Conservation (phyloP, 345 rosid species). For the Xanthoceras sorbifolium region DNA sequence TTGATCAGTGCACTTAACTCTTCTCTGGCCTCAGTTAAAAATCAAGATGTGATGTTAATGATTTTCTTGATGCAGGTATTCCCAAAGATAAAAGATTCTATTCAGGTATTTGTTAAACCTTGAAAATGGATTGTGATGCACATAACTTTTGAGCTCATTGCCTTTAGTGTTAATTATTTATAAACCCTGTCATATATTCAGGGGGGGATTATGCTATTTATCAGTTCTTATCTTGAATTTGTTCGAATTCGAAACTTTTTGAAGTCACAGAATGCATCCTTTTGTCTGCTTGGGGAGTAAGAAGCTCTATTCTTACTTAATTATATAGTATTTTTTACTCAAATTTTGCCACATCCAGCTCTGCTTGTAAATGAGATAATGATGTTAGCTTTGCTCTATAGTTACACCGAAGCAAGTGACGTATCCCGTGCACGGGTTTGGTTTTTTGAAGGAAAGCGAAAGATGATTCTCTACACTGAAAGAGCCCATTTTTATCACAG, state of each 20-base stretch:
- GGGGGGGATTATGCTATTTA: slow-evolving; percentile 91
- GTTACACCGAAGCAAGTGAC: slow-evolving; percentile 71
- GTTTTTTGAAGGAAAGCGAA: slow-evolving; percentile 69
- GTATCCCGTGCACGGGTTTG: slow-evolving; percentile 73
- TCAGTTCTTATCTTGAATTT: slow-evolving; percentile 83
- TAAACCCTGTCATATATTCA: slow-evolving; percentile 25
- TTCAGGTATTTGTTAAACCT: slow-evolving; percentile 52
- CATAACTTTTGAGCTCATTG: neutral
- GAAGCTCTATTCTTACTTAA: slow-evolving; percentile 27
- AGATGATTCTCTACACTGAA: slow-evolving; percentile 90
- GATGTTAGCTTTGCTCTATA: slow-evolving; percentile 27
- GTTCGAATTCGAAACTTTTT: slow-evolving; percentile 81
- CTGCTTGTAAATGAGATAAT: slow-evolving; percentile 10
- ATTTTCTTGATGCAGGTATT: slow-evolving; percentile 67
- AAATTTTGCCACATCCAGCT: neutral
- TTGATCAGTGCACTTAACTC: neutral
- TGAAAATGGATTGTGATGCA: slow-evolving; percentile 3
- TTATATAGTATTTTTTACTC: slow-evolving; percentile 7
- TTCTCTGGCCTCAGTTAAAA: slow-evolving; percentile 10
- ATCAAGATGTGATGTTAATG: slow-evolving; percentile 15
- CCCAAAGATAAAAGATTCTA: slow-evolving; percentile 87
- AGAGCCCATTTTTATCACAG: slow-evolving; percentile 83
- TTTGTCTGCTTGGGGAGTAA: slow-evolving; percentile 90
- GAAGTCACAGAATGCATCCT: slow-evolving; percentile 85
- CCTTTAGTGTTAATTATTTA: neutral